These are phyloP conservation scores for Cercospora zeae-maydis DNA, from an alignment of 2,329 filamentous ascomycete species.

Conservation along the genomic window DNA sequence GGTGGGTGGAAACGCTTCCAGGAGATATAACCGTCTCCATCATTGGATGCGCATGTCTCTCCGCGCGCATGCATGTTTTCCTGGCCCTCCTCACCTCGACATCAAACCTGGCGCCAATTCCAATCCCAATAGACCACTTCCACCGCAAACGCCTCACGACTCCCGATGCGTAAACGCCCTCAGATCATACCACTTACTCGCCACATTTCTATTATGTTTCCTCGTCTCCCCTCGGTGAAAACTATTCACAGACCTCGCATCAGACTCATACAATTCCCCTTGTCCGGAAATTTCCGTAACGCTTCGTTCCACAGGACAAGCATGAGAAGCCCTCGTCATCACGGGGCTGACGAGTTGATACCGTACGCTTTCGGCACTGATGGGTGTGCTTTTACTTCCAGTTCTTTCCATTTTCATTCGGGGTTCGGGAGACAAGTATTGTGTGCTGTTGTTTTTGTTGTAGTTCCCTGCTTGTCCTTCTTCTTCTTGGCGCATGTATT, in stretches of 20 bases:
- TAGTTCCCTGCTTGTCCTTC: neutral
- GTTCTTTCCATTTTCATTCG: neutral
- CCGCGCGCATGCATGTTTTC: no score
- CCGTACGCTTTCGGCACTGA: neutral
- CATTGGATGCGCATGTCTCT: no score
- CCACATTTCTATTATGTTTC: conserved; percentile 5
- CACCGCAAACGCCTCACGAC: neutral
- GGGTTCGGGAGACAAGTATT: neutral
- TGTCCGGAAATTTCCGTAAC: neutral
- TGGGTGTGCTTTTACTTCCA: neutral
- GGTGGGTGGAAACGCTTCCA: no score
- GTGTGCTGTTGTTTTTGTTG: neutral
- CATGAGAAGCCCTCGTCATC: neutral
- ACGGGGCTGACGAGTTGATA: conserved; percentile 5
- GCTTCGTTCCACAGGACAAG: neutral
- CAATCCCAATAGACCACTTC: no score
- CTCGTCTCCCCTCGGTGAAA: neutral
- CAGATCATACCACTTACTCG: conserved; percentile 8
- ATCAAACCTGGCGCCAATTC: no score
- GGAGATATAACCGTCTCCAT: no score
- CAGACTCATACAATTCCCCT: conserved; percentile 6
- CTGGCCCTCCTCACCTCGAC: no score
- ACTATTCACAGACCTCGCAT: conserved; percentile 7
- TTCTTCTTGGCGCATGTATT: conserved; percentile 6
- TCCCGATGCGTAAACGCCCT: neutral